These are phyloP conservation scores for Elsinoe fawcettii DNA, from an alignment of 2,329 filamentous ascomycete species.

Conservation along the genomic window DNA sequence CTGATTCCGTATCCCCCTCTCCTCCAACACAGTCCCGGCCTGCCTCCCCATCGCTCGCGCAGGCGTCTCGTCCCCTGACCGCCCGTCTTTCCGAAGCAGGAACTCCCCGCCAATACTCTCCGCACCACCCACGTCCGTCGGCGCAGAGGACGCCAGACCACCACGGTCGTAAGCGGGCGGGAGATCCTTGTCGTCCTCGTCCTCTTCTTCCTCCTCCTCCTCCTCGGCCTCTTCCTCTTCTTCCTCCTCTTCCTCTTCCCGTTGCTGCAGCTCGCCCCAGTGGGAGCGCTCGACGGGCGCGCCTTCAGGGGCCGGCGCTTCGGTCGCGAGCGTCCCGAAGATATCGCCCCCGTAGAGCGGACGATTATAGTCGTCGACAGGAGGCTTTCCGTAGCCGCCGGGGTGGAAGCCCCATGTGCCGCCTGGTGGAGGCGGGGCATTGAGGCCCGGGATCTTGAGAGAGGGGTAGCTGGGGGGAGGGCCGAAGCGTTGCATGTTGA, in stretches of 20 bases:
- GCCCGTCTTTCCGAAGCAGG: constrained; percentile 69
- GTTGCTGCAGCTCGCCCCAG: constrained; percentile 86
- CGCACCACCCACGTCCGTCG: constrained; percentile 67
- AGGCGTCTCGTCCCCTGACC: neutral
- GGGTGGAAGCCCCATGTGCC: constrained; percentile 92
- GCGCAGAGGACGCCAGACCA: constrained; percentile 70
- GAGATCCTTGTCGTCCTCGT: constrained; percentile 66
- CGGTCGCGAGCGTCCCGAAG: constrained; percentile 67
- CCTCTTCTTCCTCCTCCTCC: constrained; percentile 57
- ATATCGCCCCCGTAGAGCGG: constrained; percentile 92
- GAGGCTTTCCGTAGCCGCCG: constrained; percentile 92
- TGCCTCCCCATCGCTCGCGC: constrained; percentile 41
- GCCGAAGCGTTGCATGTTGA: constrained; percentile 91
- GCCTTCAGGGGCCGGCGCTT: constrained; percentile 48
- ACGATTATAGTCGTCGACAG: constrained; percentile 84
- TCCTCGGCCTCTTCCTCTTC: constrained; percentile 47
- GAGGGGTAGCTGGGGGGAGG: constrained; percentile 91
- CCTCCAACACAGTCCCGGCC: constrained; percentile 83
- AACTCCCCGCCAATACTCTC: constrained; percentile 79
- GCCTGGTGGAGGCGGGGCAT: constrained; percentile 82
- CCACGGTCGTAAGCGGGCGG: constrained; percentile 54
- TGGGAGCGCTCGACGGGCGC: constrained; percentile 79
- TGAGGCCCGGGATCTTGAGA: constrained; percentile 89
- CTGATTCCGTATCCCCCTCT: constrained; percentile 74
- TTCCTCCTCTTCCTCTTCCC: constrained; percentile 66